phyloP scores from a whole-genome alignment of 495 filamentous ascomycete genomes.

The Lophium mytilinum region DNA sequence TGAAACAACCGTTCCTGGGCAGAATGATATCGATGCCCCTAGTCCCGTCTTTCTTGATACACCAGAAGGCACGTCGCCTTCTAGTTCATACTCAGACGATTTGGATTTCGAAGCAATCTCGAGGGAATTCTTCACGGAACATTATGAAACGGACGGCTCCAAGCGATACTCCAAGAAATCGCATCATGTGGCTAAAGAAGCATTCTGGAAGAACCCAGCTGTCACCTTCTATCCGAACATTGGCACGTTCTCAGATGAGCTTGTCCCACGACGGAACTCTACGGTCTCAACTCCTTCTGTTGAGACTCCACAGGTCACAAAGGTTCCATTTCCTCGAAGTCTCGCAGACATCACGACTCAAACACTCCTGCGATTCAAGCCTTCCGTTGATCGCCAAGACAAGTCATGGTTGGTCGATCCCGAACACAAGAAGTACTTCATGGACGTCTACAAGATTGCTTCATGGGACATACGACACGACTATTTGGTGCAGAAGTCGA shows the following conservation, averaged over 20 bases:
- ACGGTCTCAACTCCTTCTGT: background rate
- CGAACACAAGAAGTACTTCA: background rate
- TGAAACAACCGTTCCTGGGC: no score
- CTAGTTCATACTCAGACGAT: no score
- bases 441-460: background rate
- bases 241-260: slow-evolving; percentile 40
- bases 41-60: no score
- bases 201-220: slow-evolving; percentile 17
- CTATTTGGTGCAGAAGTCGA: background rate
- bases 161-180: no score
- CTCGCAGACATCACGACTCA: slow-evolving; percentile 6
- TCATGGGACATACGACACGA: background rate
- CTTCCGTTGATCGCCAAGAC: background rate
- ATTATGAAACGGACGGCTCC: no score
- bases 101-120: no score
- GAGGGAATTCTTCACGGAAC: no score
- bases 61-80: no score
- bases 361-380: background rate
- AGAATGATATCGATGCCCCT: no score
- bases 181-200: background rate
- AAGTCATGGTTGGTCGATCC: background rate
- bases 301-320: background rate
- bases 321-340: slow-evolving; percentile 1
- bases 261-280: slow-evolving; percentile 5
- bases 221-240: slow-evolving; percentile 36